phyloP scores from a whole-genome alignment of 257 asterid genomes.

The Apocynum venetum region DNA sequence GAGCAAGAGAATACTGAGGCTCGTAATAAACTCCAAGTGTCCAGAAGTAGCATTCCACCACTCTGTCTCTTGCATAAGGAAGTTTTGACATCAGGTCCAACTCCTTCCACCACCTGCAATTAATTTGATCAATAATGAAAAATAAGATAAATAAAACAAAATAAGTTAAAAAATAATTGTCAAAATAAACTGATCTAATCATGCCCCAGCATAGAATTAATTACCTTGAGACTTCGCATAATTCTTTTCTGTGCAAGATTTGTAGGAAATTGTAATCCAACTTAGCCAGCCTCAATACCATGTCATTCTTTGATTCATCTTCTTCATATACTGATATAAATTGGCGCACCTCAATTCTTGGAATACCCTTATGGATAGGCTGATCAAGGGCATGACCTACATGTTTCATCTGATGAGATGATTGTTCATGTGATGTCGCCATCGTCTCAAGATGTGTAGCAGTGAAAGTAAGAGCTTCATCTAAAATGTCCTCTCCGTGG shows the following conservation, averaged over 20 bases:
- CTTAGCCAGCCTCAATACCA: neutral
- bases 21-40: neutral
- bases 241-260: slow-evolving; percentile 33
- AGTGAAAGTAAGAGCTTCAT: slow-evolving; percentile 25
- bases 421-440: neutral
- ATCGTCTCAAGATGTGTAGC: slow-evolving; percentile 20
- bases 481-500: slow-evolving; percentile 31
- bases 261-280: slow-evolving; percentile 37
- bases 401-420: slow-evolving; percentile 23
- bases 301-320: slow-evolving; percentile 15
- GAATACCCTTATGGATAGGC: slow-evolving; percentile 28
- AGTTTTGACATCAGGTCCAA: slow-evolving; percentile 2
- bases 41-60: slow-evolving; percentile 19
- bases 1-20: slow-evolving; percentile 2
- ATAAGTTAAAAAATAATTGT: too few relatives aligned
- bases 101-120: slow-evolving; percentile 14
- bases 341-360: slow-evolving; percentile 30
- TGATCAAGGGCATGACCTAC: slow-evolving; percentile 29
- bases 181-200: too few relatives aligned
- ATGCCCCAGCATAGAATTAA: neutral
- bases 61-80: slow-evolving; percentile 12
- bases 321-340: slow-evolving; percentile 28
- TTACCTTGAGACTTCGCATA: slow-evolving; percentile 31
- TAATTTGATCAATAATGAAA: too few relatives aligned
- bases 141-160: too few relatives aligned